Percentiles rank a stretch among this genome's conserved stretches.
Evolutionary conservation across 2,329 filamentous ascomycete genomes (phyloP).

Genomic region (Aphanocladium album): DNA sequence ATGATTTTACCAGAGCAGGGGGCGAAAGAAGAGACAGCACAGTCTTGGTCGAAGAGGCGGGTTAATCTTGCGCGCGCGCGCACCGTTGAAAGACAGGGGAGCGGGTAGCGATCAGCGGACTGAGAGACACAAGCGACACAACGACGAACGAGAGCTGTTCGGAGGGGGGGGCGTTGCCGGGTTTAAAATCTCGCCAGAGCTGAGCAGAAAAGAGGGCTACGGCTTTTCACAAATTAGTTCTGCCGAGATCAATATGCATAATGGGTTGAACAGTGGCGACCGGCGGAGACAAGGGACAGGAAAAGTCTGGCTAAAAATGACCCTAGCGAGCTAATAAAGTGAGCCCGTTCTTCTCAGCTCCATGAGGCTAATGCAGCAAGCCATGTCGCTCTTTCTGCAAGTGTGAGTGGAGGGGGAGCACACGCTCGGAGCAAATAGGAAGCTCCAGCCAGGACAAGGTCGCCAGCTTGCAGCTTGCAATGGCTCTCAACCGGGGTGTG

Average conservation of each 20-base stretch:
- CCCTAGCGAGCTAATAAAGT: background rate
- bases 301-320: background rate
- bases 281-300: background rate
- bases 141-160: background rate
- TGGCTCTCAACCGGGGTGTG: too few relatives aligned
- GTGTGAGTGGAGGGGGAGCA: background rate
- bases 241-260: constrained; percentile 4
- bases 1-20: background rate
- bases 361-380: constrained; percentile 11
- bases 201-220: background rate
- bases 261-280: background rate
- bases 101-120: background rate
- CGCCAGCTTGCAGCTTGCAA: background rate
- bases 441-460: background rate
- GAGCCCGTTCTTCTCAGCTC: constrained; percentile 24
- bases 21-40: background rate
- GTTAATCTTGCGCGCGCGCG: too few relatives aligned
- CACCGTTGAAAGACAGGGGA: background rate
- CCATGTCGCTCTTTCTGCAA: background rate
- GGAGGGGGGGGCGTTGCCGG: background rate
- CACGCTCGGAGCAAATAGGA: constrained; percentile 7
- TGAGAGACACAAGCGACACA: background rate
- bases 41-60: too few relatives aligned
- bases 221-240: background rate
- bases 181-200: background rate